Evolutionary conservation across 306 rosid genomes (phyloP).

Genomic region (Quercus suber): DNA sequence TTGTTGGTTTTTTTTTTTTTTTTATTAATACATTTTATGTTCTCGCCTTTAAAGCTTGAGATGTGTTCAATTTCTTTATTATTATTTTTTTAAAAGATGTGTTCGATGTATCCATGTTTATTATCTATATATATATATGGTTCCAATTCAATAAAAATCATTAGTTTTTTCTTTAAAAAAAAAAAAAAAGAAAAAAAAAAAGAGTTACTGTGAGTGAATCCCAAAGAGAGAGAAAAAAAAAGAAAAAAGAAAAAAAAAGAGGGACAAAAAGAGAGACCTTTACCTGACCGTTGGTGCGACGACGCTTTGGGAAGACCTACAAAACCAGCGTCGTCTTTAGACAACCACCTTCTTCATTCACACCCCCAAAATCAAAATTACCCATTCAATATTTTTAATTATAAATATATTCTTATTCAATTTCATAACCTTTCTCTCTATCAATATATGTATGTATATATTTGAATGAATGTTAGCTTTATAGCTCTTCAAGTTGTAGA

Average conservation of each 20-base stretch:
- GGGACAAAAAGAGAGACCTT: background rate
- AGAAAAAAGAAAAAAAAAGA: background rate
- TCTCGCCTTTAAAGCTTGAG: too few species aligned
- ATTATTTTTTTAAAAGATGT: too few species aligned
- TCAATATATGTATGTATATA: conserved; percentile 5
- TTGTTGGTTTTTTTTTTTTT: too few species aligned
- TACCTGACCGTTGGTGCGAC: conserved; percentile 23
- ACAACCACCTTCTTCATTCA: background rate
- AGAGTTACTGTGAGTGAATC: background rate
- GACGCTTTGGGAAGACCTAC: conserved; percentile 13
- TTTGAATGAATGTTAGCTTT: conserved; percentile 16
- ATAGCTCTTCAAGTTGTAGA: conserved; percentile 28
- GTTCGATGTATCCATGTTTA: too few species aligned
- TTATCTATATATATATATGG: too few species aligned
- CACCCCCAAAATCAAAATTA: background rate
- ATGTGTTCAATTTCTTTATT: too few species aligned
- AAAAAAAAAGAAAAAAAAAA: too few species aligned
- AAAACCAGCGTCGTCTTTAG: conserved; percentile 18
- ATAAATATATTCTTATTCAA: conserved; percentile 14
- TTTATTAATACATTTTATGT: too few species aligned
- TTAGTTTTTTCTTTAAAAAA: too few species aligned
- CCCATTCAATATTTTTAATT: conserved; percentile 3
- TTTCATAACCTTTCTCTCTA: conserved; percentile 8
- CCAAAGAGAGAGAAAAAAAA: background rate
- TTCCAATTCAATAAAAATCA: too few species aligned